phyloP scores from a whole-genome alignment of 305 asterid genomes.

The Withania somnifera region DNA sequence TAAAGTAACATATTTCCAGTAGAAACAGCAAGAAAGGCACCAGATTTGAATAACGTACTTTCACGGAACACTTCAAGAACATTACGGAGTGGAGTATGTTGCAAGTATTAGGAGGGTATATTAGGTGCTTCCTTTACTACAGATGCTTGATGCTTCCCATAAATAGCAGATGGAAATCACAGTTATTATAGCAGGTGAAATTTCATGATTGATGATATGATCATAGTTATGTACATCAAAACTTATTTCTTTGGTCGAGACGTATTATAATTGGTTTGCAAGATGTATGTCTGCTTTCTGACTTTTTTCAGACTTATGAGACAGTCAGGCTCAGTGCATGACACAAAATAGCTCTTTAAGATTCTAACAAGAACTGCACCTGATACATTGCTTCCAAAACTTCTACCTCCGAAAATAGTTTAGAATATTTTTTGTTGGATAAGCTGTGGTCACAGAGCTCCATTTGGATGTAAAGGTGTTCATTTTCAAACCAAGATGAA shows the following conservation, averaged over 20 bases:
- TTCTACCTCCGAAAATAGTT: slow-evolving; percentile 46
- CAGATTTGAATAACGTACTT: not conserved
- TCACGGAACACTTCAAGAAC: not conserved
- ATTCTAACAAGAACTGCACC: slow-evolving; percentile 24
- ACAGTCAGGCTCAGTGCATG: not conserved
- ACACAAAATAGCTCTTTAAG: not conserved
- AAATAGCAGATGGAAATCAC: not conserved
- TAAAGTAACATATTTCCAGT: not conserved
- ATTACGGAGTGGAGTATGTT: not conserved
- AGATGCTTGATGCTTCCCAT: not conserved
- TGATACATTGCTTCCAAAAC: slow-evolving; percentile 68
- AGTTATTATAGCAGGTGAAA: not conserved
- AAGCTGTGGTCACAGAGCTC: slow-evolving; percentile 90
- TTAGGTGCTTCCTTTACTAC: not conserved
- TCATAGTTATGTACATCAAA: not conserved
- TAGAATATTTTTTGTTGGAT: slow-evolving; percentile 30
- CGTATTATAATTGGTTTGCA: not conserved
- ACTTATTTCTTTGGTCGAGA: not conserved
- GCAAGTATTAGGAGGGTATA: not conserved
- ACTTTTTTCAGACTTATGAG: not conserved
- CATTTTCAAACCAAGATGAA: slow-evolving; percentile 89
- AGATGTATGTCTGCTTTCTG: not conserved
- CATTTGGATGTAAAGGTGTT: slow-evolving; percentile 80
- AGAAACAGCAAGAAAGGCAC: not conserved
- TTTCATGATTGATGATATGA: not conserved